phyloP scores from a whole-genome alignment of 148 eudicot genomes.

The Rhododendron molle region DNA sequence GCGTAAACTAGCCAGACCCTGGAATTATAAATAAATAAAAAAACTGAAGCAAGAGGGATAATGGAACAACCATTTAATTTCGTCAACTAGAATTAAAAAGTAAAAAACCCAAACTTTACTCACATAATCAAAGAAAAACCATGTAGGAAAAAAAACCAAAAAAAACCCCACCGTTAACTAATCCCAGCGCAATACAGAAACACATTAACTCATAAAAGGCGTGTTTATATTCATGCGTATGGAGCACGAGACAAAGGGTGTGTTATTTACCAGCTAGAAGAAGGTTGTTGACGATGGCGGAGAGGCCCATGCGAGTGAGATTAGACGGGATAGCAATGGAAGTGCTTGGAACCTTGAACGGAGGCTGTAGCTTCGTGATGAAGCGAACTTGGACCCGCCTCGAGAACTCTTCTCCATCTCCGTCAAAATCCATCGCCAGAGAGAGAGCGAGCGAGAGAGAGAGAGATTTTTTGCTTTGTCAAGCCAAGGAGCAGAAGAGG shows the following conservation, averaged over 20 bases:
- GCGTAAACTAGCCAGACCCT: neutral
- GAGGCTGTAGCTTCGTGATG: constrained; percentile 52
- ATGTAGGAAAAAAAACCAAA: neutral
- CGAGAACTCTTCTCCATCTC: constrained; percentile 33
- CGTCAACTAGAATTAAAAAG: neutral
- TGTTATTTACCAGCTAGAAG: constrained; percentile 41
- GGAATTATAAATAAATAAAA: too few relatives aligned
- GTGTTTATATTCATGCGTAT: neutral
- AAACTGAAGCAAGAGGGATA: neutral
- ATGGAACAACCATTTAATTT: neutral
- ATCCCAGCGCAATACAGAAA: neutral
- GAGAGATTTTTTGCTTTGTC: neutral
- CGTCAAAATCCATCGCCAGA: constrained; percentile 31
- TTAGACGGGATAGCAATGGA: constrained; percentile 65
- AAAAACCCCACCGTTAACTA: neutral
- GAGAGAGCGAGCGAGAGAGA: constrained; percentile 12
- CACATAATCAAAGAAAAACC: neutral
- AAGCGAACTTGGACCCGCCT: constrained; percentile 68
- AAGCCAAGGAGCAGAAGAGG: neutral
- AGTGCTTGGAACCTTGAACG: constrained; percentile 47
- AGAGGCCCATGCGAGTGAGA: constrained; percentile 77
- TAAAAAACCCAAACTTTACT: neutral
- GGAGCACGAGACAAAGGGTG: neutral
- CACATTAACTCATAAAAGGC: neutral
- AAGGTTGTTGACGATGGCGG: constrained; percentile 67